Conservation (phyloP, 129 eudicot genomes). For the Flaveria sonorensis region DNA sequence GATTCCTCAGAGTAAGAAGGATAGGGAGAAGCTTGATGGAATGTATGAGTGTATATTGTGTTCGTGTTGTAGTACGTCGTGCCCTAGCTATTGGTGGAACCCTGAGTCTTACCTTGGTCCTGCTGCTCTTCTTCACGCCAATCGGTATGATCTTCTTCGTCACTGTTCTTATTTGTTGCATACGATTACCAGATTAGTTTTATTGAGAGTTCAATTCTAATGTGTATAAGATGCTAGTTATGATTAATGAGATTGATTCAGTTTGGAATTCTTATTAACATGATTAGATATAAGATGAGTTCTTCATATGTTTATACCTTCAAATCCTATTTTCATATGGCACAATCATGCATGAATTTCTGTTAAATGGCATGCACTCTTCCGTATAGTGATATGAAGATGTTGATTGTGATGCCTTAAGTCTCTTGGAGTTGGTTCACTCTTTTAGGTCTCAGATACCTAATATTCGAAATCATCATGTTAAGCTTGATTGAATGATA, state of each 20-base stretch:
- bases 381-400: background rate
- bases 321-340: background rate
- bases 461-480: constrained; percentile 1
- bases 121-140: constrained; percentile 86
- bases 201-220: background rate
- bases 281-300: background rate
- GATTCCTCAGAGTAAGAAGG: constrained; percentile 74
- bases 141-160: constrained; percentile 45
- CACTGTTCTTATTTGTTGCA: background rate
- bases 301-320: background rate
- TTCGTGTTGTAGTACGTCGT: constrained; percentile 90
- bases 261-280: background rate
- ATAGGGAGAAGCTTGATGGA: constrained; percentile 83
- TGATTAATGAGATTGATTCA: background rate
- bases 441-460: background rate
- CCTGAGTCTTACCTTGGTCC: constrained; percentile 92
- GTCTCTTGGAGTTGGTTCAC: background rate
- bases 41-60: constrained; percentile 92
- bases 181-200: background rate
- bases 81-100: constrained; percentile 99
- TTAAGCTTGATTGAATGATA: background rate
- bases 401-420: background rate
- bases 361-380: background rate
- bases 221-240: background rate
- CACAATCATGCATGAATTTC: too few relatives aligned